These are phyloP conservation scores for Jaenimonas drosophilae DNA, from an alignment of 208 protist species.

Conservation along the genomic window DNA sequence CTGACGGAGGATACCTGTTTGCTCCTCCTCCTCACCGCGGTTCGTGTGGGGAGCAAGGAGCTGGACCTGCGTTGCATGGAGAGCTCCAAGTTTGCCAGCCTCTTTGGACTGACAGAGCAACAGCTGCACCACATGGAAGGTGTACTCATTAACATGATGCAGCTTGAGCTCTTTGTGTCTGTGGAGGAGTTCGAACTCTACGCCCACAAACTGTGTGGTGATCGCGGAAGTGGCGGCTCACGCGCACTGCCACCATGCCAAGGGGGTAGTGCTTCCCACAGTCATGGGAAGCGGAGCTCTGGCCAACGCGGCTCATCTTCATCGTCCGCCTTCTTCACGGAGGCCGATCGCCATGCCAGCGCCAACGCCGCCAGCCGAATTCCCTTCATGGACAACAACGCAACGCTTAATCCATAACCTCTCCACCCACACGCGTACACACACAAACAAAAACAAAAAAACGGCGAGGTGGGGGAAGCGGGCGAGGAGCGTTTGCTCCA, in stretches of 20 bases:
- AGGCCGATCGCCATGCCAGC: too few species aligned
- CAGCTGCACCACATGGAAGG: slow-evolving; percentile 75
- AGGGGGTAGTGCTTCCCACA: too few species aligned
- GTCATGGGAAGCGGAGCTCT: too few species aligned
- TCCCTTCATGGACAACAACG: too few species aligned
- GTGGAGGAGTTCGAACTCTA: slow-evolving; percentile 69
- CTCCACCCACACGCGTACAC: not conserved
- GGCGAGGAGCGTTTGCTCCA: too few species aligned
- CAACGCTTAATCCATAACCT: slow-evolving; percentile 4
- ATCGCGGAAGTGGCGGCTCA: too few species aligned
- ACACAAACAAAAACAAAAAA: slow-evolving; percentile 12
- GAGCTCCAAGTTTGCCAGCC: slow-evolving; percentile 79
- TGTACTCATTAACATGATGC: slow-evolving; percentile 48
- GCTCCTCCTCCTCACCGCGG: slow-evolving; percentile 60
- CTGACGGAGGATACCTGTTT: slow-evolving; percentile 55
- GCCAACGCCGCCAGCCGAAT: too few species aligned
- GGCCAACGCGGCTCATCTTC: too few species aligned
- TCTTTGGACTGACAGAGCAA: slow-evolving; percentile 44
- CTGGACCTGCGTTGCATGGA: slow-evolving; percentile 78
- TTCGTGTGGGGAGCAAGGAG: slow-evolving; percentile 77
- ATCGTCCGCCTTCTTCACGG: too few species aligned
- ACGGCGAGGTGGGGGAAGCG: too few species aligned
- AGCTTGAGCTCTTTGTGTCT: slow-evolving; percentile 70
- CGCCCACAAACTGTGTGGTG: too few species aligned
- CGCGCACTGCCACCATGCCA: too few species aligned